phyloP scores from a whole-genome alignment of 2,329 filamentous ascomycete genomes.

The Sporothrix variecibatus region DNA sequence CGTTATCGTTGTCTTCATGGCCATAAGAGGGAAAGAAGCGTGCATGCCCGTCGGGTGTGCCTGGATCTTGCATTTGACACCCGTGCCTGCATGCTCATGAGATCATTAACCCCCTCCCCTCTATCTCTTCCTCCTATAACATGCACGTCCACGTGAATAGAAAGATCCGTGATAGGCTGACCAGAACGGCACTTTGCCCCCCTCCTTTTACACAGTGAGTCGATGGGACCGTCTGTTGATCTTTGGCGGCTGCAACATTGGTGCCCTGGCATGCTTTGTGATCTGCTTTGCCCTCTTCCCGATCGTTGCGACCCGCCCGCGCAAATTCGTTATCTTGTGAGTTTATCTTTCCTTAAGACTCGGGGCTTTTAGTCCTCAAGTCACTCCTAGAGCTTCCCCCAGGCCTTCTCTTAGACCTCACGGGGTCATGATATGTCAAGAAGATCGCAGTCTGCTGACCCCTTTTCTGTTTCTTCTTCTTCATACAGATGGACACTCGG shows the following conservation, averaged over 20 bases:
- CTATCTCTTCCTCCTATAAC: not conserved
- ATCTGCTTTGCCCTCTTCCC: constrained; percentile 91
- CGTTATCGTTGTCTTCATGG: not conserved
- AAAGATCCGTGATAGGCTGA: constrained; percentile 29
- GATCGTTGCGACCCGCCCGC: constrained; percentile 73
- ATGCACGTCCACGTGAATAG: constrained; percentile 5
- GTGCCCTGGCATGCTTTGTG: constrained; percentile 87
- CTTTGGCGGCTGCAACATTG: constrained; percentile 88
- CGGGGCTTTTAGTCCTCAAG: constrained; percentile 13
- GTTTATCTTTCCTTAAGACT: constrained; percentile 46
- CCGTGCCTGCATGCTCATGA: constrained; percentile 45
- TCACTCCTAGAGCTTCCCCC: no score
- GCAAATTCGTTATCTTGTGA: constrained; percentile 97
- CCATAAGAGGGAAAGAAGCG: not conserved
- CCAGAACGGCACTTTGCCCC: constrained; percentile 25
- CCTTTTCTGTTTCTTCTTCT: not conserved
- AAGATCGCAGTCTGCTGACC: constrained; percentile 11
- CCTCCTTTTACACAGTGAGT: constrained; percentile 65
- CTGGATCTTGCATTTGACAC: constrained; percentile 45
- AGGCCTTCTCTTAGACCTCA: not conserved
- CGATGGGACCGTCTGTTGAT: constrained; percentile 94
- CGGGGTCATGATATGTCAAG: not conserved
- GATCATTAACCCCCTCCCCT: constrained; percentile 25
- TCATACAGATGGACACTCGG: constrained; percentile 84
- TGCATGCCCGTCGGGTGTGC: constrained; percentile 45